Evolutionary conservation across 2,329 filamentous ascomycete genomes (phyloP), one percentile per base, ranked within the genome.

Genomic region (Pyricularia grisea): DNA sequence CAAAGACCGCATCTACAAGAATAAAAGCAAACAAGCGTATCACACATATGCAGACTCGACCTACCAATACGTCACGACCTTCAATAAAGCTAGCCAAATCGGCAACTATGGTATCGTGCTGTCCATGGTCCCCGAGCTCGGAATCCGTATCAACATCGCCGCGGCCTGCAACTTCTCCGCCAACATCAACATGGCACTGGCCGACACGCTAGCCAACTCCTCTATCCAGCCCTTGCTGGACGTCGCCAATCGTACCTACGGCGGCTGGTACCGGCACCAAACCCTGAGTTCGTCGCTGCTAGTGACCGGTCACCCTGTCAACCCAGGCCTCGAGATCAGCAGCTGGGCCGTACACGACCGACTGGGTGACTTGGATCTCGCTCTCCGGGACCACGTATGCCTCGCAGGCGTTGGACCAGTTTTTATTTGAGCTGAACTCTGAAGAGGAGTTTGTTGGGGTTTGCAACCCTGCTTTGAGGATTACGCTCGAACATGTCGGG

Each of bases 51-150:
- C 58, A 74, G 73, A 72, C n/a, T 69, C 70, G 64, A 65, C 73
- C 27, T 74, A 74, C 70, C 72, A 74, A 30, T 71, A 70, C 68
- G 69, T 77, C 6, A 77, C 77, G 66, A 76, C 75, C 10, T 78
- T 76, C 73, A 78, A 78, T 71, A 79, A 79, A 69, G 73, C 74
- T 6, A 77, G 77, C 63, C 74, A 71, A 63, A 68, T 78, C 28
- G 77, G 77, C 6, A 70, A 73, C 42, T 79, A 79, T 71, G 76
- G 72, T 60, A 67, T 72, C 2, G 71, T 78, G 11, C 68, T 78
- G 12, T 74, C 76, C 10, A 36, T 79, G 65, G 75, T 78, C 28
- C 77, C 77, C 9, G 77, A 78, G 61, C 75, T 78, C 67, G 73
- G 77, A 70, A 74, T 79, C 30, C 77, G 77, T 66, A 76, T 78